Evolutionary conservation across 306 rosid species (phyloP).

Genomic region (Phaseolus lunatus): DNA sequence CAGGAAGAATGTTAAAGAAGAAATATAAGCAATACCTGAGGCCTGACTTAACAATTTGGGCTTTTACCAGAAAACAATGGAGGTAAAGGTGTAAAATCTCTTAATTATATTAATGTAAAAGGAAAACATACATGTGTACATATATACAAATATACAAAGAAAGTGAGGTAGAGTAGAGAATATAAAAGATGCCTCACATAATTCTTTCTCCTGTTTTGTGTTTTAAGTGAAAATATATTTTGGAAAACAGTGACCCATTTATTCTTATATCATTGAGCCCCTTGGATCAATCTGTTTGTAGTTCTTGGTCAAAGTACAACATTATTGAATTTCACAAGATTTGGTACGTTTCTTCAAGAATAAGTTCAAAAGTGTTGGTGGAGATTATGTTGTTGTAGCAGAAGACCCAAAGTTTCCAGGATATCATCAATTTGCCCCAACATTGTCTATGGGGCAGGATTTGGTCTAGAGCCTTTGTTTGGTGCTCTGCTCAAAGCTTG

Average conservation of each 20-base stretch:
- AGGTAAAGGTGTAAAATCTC: background rate
- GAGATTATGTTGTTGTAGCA: background rate
- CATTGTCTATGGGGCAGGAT: background rate
- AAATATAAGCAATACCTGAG: background rate
- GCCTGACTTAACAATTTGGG: background rate
- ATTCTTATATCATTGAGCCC: no score
- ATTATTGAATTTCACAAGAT: no score
- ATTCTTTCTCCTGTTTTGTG: no score
- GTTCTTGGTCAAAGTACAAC: no score
- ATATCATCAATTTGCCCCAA: constrained; percentile 16
- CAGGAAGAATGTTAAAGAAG: background rate
- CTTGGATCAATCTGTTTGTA: no score
- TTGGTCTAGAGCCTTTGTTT: constrained; percentile 16
- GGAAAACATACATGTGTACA: no score
- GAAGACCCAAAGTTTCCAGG: background rate
- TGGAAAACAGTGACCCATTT: no score
- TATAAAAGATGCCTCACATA: no score
- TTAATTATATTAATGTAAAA: background rate
- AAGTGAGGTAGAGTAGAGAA: no score
- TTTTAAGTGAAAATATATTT: no score
- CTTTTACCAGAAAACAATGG: background rate
- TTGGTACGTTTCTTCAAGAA: background rate
- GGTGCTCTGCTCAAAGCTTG: background rate
- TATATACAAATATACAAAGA: no score
- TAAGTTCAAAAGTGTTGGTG: background rate